phyloP scores from a whole-genome alignment of 2,329 filamentous ascomycete species.

The Teratosphaeria gauchensis region DNA sequence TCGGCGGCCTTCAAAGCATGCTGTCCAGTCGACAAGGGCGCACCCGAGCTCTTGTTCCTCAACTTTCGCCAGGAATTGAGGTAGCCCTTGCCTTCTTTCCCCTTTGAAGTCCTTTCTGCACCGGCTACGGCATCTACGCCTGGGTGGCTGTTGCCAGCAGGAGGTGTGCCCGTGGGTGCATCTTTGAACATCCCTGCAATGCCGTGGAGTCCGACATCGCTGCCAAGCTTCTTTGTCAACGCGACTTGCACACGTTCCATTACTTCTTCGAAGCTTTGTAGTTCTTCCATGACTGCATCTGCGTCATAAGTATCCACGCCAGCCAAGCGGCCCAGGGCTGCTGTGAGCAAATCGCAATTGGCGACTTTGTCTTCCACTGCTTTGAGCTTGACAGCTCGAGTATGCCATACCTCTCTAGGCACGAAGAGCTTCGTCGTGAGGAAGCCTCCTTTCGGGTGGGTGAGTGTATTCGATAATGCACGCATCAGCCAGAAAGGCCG shows the following conservation, averaged over 20 bases:
- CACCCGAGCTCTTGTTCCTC: constrained; percentile 73
- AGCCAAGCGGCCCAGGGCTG: constrained; percentile 61
- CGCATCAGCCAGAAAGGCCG: constrained; percentile 98
- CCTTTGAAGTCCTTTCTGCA: constrained; percentile 32
- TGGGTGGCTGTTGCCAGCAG: constrained; percentile 2
- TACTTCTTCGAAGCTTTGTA: constrained; percentile 77
- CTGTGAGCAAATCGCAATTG: constrained; percentile 83
- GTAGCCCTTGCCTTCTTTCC: constrained; percentile 63
- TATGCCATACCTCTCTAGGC: constrained; percentile 84
- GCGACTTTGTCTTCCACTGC: constrained; percentile 87
- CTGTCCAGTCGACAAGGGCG: constrained; percentile 26
- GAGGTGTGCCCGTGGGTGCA: constrained; percentile 27
- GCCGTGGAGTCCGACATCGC: constrained; percentile 77
- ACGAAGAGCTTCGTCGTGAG: constrained; percentile 86
- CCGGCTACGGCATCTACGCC: constrained; percentile 24
- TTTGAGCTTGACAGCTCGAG: constrained; percentile 88
- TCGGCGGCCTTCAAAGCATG: constrained; percentile 27
- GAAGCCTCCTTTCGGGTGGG: constrained; percentile 85
- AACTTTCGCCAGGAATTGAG: constrained; percentile 84
- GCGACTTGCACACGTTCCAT: constrained; percentile 74
- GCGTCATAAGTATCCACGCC: constrained; percentile 83
- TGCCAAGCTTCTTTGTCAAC: constrained; percentile 77
- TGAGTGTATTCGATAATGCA: constrained; percentile 82
- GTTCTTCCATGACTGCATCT: constrained; percentile 84
- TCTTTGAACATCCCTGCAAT: constrained; percentile 67